Conservation (phyloP, 352 stramenopile genomes). For the Phytopythium boreale region DNA sequence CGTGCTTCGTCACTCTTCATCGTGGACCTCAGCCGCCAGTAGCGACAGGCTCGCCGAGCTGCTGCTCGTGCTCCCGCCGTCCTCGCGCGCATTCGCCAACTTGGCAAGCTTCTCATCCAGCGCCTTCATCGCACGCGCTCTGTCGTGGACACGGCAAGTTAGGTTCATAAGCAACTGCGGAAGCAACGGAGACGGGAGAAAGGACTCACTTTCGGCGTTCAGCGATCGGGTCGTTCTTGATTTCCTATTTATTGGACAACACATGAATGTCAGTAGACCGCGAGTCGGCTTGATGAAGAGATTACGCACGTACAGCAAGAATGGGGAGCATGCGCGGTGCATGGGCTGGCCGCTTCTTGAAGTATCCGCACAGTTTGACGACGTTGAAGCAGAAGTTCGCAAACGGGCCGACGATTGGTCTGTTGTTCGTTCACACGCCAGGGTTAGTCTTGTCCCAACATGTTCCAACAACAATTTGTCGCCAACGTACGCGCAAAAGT, state of each 20-base stretch:
- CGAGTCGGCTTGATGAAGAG: neutral
- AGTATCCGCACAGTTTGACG: conserved; percentile 82
- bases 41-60: conserved; percentile 16
- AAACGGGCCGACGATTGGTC: conserved; percentile 56
- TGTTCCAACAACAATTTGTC: neutral
- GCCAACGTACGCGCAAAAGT: conserved; percentile 59
- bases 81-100: conserved; percentile 43
- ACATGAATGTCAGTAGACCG: neutral
- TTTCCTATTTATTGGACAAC: conserved; percentile 22
- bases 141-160: conserved; percentile 13
- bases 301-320: conserved; percentile 32
- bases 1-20: conserved; percentile 13
- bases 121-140: conserved; percentile 82
- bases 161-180: neutral
- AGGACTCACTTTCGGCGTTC: conserved; percentile 81
- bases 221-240: conserved; percentile 70
- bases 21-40: conserved; percentile 26
- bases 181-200: neutral
- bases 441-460: neutral
- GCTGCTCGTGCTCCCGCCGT: conserved; percentile 8
- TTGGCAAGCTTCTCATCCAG: conserved; percentile 88
- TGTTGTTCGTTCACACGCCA: conserved; percentile 18
- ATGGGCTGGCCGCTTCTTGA: conserved; percentile 70
- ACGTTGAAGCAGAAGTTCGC: conserved; percentile 82
- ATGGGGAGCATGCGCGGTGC: conserved; percentile 61